Base-by-base conservation (phyloP, 1,139 yeast genomes). In the Saccharomyces hybrid region DNA sequence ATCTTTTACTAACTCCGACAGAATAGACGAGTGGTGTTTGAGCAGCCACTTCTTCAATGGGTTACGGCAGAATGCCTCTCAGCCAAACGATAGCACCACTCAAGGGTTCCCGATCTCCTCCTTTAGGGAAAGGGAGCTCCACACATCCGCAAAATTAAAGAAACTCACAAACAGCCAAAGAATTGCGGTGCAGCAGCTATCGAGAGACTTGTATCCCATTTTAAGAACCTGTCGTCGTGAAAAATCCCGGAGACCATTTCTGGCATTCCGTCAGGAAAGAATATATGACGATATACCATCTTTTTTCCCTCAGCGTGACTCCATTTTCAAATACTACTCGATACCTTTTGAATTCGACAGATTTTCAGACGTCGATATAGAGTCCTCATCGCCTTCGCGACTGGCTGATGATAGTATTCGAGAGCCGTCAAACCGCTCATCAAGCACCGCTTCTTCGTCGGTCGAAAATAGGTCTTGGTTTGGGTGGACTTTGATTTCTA, bases 401-500 rank as follows among this genome's bases (percentile, higher is more conserved):
- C 19, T 42, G 26, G 48, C 47, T 25, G 19, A 46, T 28, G 55
- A 47, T 41, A 25, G 11, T 42, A 5, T 42, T 19, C 13, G 52
- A 50, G 16, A 29, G 13, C 48, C 32, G 26, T 28, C 29, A n/a
- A 32, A 32, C 38, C 38, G 38, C 14, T 32, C 38, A 32, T 32
- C 38, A 5, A 32, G 38, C 1, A 32, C 14, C 9, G 38, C 38
- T 5, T 32, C 38, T 32, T 14, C 32, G 14, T 41, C 41, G 31
- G 23, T 53, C 14, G 44, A 41, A 11, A 52, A 49, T 25, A 49
- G 50, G 23, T 56, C 64, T 31, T 57, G 62, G 63, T 46, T 57
- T 47, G 55, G 61, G 25, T 61, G 63, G 64, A 57, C 60, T 13
- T 44, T 59, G 52, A 59, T 60, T 8, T 55, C 64, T 6, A 52